Conservation (phyloP, 1,284 basidiomycete species). For the Boletus mariae region DNA sequence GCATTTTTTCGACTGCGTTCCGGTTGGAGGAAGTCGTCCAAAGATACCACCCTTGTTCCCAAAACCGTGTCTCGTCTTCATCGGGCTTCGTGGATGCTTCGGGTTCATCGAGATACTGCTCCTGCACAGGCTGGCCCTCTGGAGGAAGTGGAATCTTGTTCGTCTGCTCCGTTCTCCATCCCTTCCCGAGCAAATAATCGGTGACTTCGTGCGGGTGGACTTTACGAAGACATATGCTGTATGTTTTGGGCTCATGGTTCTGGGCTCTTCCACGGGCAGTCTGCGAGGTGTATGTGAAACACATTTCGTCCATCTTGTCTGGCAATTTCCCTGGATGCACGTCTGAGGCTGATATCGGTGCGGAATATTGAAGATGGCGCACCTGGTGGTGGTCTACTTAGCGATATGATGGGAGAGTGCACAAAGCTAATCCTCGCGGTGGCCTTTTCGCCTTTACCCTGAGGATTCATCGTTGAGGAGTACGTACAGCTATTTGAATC, state of each 20-base stretch:
- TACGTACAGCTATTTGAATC: constrained; percentile 13
- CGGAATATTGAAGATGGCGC: constrained; percentile 3
- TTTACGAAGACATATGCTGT: constrained; percentile 66
- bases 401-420: constrained; percentile 24
- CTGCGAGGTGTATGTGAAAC: constrained; percentile 70
- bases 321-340: constrained; percentile 48
- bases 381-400: constrained; percentile 27
- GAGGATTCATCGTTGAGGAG: constrained; percentile 20
- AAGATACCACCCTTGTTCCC: constrained; percentile 73
- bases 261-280: constrained; percentile 55
- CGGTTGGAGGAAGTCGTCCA: constrained; percentile 58
- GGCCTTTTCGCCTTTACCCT: constrained; percentile 14
- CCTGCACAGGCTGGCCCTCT: constrained; percentile 51
- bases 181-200: constrained; percentile 43
- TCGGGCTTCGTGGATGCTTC: constrained; percentile 31
- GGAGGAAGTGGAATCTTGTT: constrained; percentile 50
- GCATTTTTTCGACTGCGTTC: constrained; percentile 53
- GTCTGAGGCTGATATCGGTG: neutral
- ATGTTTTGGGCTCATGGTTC: constrained; percentile 55
- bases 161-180: constrained; percentile 21
- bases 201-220: constrained; percentile 70
- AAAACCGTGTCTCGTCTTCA: constrained; percentile 46
- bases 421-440: constrained; percentile 23
- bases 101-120: constrained; percentile 27
- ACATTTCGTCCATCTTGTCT: constrained; percentile 64